A percentile compares a stretch with the other conserved stretches of the same genome.
phyloP scores from a whole-genome alignment of 805 yeast species.

The Candida xyloterini region DNA sequence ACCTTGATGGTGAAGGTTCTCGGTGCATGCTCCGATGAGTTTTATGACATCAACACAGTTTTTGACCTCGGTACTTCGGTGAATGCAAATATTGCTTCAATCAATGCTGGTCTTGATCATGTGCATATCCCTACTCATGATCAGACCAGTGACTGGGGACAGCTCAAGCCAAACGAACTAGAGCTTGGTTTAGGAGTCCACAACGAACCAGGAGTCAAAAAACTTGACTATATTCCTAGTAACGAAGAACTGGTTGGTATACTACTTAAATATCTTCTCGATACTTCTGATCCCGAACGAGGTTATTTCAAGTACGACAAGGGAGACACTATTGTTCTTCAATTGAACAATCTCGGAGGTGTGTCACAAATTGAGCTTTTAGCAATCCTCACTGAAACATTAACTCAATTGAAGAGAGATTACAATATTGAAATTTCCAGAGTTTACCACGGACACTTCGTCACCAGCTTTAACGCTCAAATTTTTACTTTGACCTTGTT shows the following conservation, averaged over 20 bases:
- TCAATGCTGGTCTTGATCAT: conserved; percentile 39
- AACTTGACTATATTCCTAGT: conserved; percentile 30
- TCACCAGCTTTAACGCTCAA: conserved; percentile 38
- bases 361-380: conserved; percentile 34
- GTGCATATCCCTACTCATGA: conserved; percentile 37
- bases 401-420: conserved; percentile 23
- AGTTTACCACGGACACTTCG: conserved; percentile 35
- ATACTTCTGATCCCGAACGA: conserved; percentile 28
- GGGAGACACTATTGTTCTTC: conserved; percentile 31
- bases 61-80: conserved; percentile 30
- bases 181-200: conserved; percentile 40
- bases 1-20: conserved; percentile 32
- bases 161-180: conserved; percentile 29
- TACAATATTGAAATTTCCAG: conserved; percentile 31
- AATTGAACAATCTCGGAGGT: conserved; percentile 39
- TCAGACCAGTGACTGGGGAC: conserved; percentile 23
- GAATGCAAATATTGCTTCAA: conserved; percentile 31
- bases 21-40: conserved; percentile 33
- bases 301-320: conserved; percentile 31
- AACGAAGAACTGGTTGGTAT: conserved; percentile 32
- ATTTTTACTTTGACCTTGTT: conserved; percentile 37
- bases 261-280: conserved; percentile 29
- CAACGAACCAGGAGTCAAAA: conserved; percentile 38
- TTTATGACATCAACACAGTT: conserved; percentile 28
- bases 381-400: conserved; percentile 27